Evolutionary conservation across 2,329 filamentous ascomycete genomes (phyloP), one percentile per base, ranked within the genome.

Genomic region (Phyllosticta citriasiana): DNA sequence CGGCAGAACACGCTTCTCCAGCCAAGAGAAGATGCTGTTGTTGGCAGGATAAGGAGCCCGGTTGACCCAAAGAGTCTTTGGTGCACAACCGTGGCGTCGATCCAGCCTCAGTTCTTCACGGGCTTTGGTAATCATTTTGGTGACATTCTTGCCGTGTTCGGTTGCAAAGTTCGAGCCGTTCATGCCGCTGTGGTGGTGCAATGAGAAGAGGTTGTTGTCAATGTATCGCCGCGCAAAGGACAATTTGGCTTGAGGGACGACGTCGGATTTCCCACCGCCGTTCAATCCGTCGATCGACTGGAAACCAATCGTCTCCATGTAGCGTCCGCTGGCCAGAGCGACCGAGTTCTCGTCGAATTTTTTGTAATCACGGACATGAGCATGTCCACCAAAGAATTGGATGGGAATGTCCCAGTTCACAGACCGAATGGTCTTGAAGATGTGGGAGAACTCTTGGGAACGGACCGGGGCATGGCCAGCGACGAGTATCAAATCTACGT

Each of bases 281-380:
- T 75, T 75, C 22, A 87, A 70, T 1, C 90, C 90, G 61, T 87
- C 82, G 54, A 97, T 85, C 0, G 91, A 96, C 83, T 94, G 85
- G 82, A 94, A 97, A 1, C 93, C 93, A 57, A 97, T 87, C 0
- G 93, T 97, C 77, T 97, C 93, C 79, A 97, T 88, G 73, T 97
- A 97, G 0, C 93, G 84, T 3, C 93, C 93, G 67, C 89, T 94
- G 51, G 91, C 91, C 4, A 97, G 78, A 0, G 87, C 92, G 64
- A 88, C 86, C 0, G 92, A 85, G 59, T 85, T 86, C 50, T 82
- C 82, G 72, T 97, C 93, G 68, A 90, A 97, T 63, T 82, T 84
- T 51, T 84, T 84, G 66, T 90, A 89, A 70, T 97, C 91, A 8
- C 93, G 86, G 55, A 97, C 90, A 71, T 97, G 93, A 1, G 85